Evolutionary conservation across 805 yeast genomes (phyloP), one percentile per base, ranked within the genome.

Genomic region (Kodamaea lidongshanica): DNA sequence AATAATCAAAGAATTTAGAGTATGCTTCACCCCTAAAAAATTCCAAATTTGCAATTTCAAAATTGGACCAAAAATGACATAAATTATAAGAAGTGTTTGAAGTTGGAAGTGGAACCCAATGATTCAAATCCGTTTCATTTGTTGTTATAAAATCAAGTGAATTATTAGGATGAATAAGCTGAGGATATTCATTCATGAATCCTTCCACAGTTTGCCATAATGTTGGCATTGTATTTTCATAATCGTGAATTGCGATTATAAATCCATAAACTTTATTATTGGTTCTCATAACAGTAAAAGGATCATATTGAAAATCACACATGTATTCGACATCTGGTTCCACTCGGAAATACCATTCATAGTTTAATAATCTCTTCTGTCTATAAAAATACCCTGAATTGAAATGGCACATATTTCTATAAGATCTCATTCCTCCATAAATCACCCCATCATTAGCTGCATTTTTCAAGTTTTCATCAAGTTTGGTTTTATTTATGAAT

Each of bases 401-500:
- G 57, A 76, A 82, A 26, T 86, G 75, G 52, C 94, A 82, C 82
- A 75, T 75, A 48, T 72, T 73, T 30, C 79, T 46, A 44, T 75
- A 75, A 9, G 71, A 61, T 38, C 57, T 57, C n/a, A 61, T 53
- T 7, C 59, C 65, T 8, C 81, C 82, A 39, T 65, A 65, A 8
- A 64, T 55, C 5, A 65, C 52, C 5, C 28, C 28, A n/a, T 46
- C 42, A 12, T 45, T 30, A 4, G 25, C 12, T 15, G 27, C 32
- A 5, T 59, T 46, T 16, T 51, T 28, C 16, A 65, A 32, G 31
- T 45, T 44, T 7, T 42, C 37, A 19, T 54, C 48, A n/a, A 62
- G 30, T 36, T 46, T 54, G 4, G 42, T 28, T 20, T 42, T 39
- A 35, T 61, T 58, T 6, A 65, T 62, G 31, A 48, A 57, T 1